phyloP scores from a whole-genome alignment of 1,284 basidiomycete species.

The Rhodotorula sp. region DNA sequence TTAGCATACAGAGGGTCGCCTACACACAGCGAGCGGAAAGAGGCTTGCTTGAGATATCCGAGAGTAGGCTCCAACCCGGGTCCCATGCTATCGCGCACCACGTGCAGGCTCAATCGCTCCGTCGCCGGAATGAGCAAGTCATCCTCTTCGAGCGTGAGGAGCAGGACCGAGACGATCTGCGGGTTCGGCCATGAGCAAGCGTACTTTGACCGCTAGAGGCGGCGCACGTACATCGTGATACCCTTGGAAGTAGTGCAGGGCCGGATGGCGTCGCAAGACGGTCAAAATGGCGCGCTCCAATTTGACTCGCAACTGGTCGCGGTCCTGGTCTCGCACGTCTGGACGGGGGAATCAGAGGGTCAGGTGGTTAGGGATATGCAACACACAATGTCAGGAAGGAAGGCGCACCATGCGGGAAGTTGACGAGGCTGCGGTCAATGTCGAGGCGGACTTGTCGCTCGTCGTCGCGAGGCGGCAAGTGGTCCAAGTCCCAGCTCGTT shows the following conservation, averaged over 20 bases:
- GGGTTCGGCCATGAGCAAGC: constrained; percentile 3
- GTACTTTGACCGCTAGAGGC: background rate
- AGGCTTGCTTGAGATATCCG: constrained; percentile 44
- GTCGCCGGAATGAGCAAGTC: constrained; percentile 22
- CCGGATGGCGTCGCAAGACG: constrained; percentile 41
- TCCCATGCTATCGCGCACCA: constrained; percentile 45
- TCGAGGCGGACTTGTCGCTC: constrained; percentile 45
- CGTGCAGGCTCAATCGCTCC: constrained; percentile 41
- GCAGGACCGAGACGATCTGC: constrained; percentile 45
- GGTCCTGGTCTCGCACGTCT: constrained; percentile 33
- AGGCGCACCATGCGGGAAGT: constrained; percentile 40
- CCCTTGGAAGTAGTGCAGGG: constrained; percentile 46
- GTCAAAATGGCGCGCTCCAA: constrained; percentile 41
- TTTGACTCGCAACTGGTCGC: constrained; percentile 32
- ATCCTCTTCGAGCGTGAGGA: constrained; percentile 42
- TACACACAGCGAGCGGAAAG: no score
- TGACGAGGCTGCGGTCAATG: constrained; percentile 44
- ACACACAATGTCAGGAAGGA: no score
- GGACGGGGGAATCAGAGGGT: background rate
- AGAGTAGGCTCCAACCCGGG: constrained; percentile 44
- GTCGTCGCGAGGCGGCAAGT: constrained; percentile 11
- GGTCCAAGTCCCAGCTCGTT: background rate
- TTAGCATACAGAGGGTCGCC: background rate
- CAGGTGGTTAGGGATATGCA: background rate
- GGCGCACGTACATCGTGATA: constrained; percentile 30